These are phyloP conservation scores for Scheffersomyces segobiensis DNA, from an alignment of 1,139 yeast species.

Conservation along the genomic window DNA sequence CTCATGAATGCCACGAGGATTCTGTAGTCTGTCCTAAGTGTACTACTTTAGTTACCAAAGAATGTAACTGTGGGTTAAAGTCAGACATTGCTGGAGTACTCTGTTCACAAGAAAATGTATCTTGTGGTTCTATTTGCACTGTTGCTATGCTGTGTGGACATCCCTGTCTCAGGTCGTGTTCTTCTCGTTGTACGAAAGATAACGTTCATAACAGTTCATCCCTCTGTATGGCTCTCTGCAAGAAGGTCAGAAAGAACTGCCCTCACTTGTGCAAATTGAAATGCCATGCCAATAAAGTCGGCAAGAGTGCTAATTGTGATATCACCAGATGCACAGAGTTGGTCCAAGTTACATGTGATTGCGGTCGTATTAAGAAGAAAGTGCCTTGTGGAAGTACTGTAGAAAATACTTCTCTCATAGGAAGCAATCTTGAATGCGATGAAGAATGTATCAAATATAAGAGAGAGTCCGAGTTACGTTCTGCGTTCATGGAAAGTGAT, in stretches of 20 bases:
- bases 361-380: conserved; percentile 55
- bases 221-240: conserved; percentile 58
- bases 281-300: conserved; percentile 61
- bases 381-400: conserved; percentile 57
- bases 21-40: conserved; percentile 72
- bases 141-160: conserved; percentile 68
- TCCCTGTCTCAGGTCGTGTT: conserved; percentile 63
- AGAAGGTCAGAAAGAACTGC: conserved; percentile 50
- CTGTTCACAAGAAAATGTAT: conserved; percentile 68
- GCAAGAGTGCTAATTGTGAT: conserved; percentile 40
- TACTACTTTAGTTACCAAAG: conserved; percentile 60
- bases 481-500: conserved; percentile 51
- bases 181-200: conserved; percentile 33
- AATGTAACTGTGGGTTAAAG: conserved; percentile 71
- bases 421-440: conserved; percentile 55
- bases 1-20: conserved; percentile 76
- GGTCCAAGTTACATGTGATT: conserved; percentile 57
- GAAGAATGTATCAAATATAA: conserved; percentile 64
- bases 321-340: conserved; percentile 44
- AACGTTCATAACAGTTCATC: conserved; percentile 33
- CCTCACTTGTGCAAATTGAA: conserved; percentile 62
- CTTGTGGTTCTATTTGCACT: conserved; percentile 72
- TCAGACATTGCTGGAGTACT: conserved; percentile 59
- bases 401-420: conserved; percentile 26
- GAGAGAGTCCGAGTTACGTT: conserved; percentile 62